These are phyloP conservation scores for Ophiosphaerella korrae DNA, from an alignment of 2,329 filamentous ascomycete genomes.

Conservation along the genomic window DNA sequence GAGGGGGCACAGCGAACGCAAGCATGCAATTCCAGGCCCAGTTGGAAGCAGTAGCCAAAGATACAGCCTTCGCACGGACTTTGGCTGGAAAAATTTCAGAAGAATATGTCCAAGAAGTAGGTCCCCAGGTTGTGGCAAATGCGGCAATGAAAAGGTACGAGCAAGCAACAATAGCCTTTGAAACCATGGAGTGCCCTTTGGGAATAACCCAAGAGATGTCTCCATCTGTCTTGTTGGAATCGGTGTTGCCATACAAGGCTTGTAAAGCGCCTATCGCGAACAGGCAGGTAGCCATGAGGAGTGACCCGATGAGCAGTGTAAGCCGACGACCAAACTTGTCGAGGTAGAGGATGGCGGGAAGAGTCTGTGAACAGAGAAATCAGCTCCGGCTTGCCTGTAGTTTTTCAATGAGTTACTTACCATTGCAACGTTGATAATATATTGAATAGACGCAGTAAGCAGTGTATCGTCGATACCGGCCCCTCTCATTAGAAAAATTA, in stretches of 20 bases:
- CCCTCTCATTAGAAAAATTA: conserved; percentile 65
- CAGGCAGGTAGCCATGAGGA: conserved; percentile 64
- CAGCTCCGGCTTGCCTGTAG: too few species aligned
- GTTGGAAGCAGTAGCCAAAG: conserved; percentile 46
- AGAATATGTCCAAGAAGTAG: conserved; percentile 45
- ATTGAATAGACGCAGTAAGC: conserved; percentile 66
- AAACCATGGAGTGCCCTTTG: conserved; percentile 56
- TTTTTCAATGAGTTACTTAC: too few species aligned
- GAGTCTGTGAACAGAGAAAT: conserved; percentile 41
- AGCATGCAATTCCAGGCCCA: conserved; percentile 50
- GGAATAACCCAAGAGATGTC: conserved; percentile 64
- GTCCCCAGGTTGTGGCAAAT: conserved; percentile 51
- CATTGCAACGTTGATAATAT: conserved; percentile 66
- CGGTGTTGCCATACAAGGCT: conserved; percentile 59
- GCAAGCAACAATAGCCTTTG: conserved; percentile 59
- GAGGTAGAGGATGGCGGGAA: conserved; percentile 65
- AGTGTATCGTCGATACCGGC: conserved; percentile 63
- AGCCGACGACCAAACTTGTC: conserved; percentile 65
- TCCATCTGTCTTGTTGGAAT: conserved; percentile 39
- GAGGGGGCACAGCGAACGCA: conserved; percentile 49
- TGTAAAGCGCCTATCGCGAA: conserved; percentile 66
- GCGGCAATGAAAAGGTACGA: conserved; percentile 53
- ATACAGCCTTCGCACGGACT: conserved; percentile 50
- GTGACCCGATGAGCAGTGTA: conserved; percentile 60
- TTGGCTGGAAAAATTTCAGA: conserved; percentile 49